These are phyloP conservation scores for Lumnitzera littorea DNA, from an alignment of 345 rosid genomes.

Conservation along the genomic window DNA sequence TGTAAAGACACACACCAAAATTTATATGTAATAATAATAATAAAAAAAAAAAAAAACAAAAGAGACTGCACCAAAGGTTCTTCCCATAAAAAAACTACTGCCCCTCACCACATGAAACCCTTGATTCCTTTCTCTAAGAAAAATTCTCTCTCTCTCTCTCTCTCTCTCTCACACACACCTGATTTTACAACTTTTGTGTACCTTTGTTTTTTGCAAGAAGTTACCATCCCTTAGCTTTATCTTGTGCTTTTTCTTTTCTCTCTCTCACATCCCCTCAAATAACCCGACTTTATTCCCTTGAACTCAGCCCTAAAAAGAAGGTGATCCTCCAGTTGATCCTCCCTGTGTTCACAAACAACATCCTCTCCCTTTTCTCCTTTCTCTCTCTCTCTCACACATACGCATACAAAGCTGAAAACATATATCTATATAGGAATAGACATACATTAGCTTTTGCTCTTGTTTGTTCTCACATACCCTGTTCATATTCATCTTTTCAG, in stretches of 20 bases:
- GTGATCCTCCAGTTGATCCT: conserved; percentile 53
- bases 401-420: conserved; percentile 5
- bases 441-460: conserved; percentile 23
- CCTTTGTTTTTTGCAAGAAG: conserved; percentile 52
- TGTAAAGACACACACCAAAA: conserved; percentile 23
- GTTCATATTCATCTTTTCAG: neutral
- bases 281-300: conserved; percentile 45
- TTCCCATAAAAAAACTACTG: conserved; percentile 6
- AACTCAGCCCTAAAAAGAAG: conserved; percentile 53
- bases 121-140: conserved; percentile 30
- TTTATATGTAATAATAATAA: neutral
- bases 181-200: conserved; percentile 12
- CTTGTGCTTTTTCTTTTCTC: conserved; percentile 30
- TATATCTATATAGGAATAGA: conserved; percentile 19
- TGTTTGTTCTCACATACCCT: conserved; percentile 27
- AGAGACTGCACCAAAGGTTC: conserved; percentile 1
- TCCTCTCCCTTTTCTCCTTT: conserved; percentile 19
- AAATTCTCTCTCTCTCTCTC: conserved; percentile 6
- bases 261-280: conserved; percentile 12
- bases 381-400: neutral
- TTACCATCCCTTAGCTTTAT: conserved; percentile 48
- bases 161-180: conserved; percentile 1
- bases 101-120: conserved; percentile 38
- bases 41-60: no score
- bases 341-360: conserved; percentile 58